A percentile compares a stretch with the other conserved stretches of the same genome.
Evolutionary conservation across 176 grass and related monocot species (phyloP).

Genomic region (Echinochloa phyllopogon): DNA sequence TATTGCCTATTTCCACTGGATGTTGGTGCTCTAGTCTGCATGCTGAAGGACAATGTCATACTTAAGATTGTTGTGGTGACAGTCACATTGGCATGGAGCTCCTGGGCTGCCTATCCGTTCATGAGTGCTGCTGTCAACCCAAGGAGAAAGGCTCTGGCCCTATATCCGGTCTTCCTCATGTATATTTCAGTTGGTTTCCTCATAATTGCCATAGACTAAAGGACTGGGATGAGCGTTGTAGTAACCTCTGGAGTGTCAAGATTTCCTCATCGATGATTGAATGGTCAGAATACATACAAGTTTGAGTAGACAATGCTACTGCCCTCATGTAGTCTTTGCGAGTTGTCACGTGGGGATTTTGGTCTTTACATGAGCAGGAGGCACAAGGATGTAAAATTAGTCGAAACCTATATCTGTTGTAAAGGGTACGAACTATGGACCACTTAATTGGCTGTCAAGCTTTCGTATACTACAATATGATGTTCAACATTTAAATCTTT

Average conservation of each 20-base stretch:
- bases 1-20: constrained; percentile 97
- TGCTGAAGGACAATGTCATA: constrained; percentile 92
- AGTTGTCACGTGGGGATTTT: constrained; percentile 42
- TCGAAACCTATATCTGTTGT: constrained; percentile 48
- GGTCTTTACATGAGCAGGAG: constrained; percentile 26
- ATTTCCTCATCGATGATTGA: constrained; percentile 32
- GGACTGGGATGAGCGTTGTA: constrained; percentile 12
- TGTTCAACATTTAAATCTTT: background rate
- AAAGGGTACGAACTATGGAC: constrained; percentile 39
- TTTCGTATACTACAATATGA: constrained; percentile 10
- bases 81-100: constrained; percentile 89
- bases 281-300: constrained; percentile 42
- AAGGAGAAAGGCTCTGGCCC: constrained; percentile 92
- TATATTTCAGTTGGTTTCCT: constrained; percentile 95
- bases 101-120: constrained; percentile 98
- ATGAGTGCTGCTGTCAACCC: constrained; percentile 97
- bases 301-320: constrained; percentile 38
- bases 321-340: background rate
- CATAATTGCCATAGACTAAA: constrained; percentile 93
- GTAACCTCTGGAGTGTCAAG: constrained; percentile 30
- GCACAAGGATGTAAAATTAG: constrained; percentile 53
- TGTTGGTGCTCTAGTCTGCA: constrained; percentile 80
- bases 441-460: constrained; percentile 33
- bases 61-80: constrained; percentile 84
- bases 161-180: constrained; percentile 97